Percentiles rank a stretch among this genome's conserved stretches.
Conservation (phyloP, 2,329 filamentous ascomycete genomes). For the Xylaria sp. region DNA sequence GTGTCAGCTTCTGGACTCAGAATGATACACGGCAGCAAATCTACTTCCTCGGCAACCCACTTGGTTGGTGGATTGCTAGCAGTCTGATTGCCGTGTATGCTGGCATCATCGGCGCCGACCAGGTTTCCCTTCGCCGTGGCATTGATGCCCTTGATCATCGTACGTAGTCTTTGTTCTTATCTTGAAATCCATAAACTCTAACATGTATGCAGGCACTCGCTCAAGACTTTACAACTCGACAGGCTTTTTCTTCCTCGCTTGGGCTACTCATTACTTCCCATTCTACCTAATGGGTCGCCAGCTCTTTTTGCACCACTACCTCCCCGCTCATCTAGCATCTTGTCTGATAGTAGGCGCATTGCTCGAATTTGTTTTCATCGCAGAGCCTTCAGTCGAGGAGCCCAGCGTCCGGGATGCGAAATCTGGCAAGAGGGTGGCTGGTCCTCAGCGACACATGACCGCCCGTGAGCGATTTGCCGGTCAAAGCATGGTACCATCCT, state of each 20-base stretch:
- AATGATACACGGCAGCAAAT: conserved; percentile 95
- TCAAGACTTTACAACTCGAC: conserved; percentile 97
- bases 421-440: conserved; percentile 52
- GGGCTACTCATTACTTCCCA: conserved; percentile 96
- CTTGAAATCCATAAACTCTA: conserved; percentile 15
- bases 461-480: conserved; percentile 80
- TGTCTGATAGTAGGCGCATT: conserved; percentile 88
- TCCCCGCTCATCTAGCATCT: conserved; percentile 92
- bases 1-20: conserved; percentile 99
- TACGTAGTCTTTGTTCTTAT: conserved; percentile 60
- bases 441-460: conserved; percentile 67
- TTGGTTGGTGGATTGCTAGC: conserved; percentile 97
- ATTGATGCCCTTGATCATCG: conserved; percentile 91
- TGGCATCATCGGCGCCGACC: conserved; percentile 90
- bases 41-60: conserved; percentile 95
- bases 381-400: conserved; percentile 73
- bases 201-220: conserved; percentile 69
- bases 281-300: conserved; percentile 99
- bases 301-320: conserved; percentile 96
- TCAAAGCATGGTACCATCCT: conserved; percentile 77
- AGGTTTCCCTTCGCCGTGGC: conserved; percentile 89
- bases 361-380: conserved; percentile 94
- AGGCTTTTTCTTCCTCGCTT: conserved; percentile 98
- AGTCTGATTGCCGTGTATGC: conserved; percentile 91
- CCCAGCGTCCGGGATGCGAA: conserved; percentile 51